Conservation (phyloP, 257 asterid genomes). For the Sherardia arvensis region DNA sequence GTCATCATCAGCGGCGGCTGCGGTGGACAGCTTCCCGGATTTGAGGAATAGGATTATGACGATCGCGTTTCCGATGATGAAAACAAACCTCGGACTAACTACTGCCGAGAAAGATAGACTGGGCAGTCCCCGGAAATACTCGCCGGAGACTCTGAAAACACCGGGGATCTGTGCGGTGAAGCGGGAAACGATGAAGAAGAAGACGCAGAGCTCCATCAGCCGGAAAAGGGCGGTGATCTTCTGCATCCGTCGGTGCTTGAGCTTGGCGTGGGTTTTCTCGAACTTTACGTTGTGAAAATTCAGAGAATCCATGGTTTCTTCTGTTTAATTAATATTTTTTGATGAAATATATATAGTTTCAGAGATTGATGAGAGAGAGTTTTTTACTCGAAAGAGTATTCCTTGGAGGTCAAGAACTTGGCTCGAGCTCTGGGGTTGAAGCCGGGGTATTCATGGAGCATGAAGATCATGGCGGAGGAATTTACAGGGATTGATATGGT, state of each 20-base stretch:
- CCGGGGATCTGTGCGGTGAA: conserved; percentile 29
- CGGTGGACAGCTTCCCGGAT: conserved; percentile 26
- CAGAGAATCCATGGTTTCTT: conserved; percentile 25
- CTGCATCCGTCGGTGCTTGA: conserved; percentile 13
- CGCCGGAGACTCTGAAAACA: conserved; percentile 25
- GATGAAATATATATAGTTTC: not conserved
- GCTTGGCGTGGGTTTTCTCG: conserved; percentile 23
- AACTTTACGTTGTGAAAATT: conserved; percentile 18
- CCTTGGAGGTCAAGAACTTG: conserved; percentile 16
- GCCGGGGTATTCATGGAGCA: not conserved
- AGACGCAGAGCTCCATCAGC: conserved; percentile 22
- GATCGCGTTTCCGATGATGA: conserved; percentile 60
- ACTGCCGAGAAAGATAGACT: conserved; percentile 8
- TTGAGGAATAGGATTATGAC: conserved; percentile 42
- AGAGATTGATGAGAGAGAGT: too few relatives aligned
- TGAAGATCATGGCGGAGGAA: not conserved
- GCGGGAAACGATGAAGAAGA: conserved; percentile 21
- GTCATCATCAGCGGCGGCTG: conserved; percentile 13
- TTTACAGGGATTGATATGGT: not conserved
- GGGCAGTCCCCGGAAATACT: conserved; percentile 35
- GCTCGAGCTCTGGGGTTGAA: conserved; percentile 11
- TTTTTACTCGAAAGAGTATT: conserved; percentile 15
- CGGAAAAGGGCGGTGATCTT: conserved; percentile 22
- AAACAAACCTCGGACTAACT: conserved; percentile 50
- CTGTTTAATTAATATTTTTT: not conserved